These are phyloP conservation scores for Boletus sp. DNA, from an alignment of 768 basidiomycete genomes.

Conservation along the genomic window DNA sequence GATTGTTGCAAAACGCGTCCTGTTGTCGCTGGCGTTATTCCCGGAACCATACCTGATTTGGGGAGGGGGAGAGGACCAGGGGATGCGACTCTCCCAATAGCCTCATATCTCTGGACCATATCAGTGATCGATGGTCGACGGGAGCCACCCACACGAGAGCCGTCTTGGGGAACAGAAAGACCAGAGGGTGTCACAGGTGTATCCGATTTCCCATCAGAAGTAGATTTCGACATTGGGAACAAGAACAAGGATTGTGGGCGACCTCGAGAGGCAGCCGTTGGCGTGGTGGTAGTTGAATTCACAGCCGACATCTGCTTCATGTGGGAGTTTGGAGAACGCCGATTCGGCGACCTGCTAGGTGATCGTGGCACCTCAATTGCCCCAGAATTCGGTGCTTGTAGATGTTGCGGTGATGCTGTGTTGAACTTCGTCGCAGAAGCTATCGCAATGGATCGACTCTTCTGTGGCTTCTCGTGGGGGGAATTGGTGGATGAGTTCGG, in stretches of 20 bases:
- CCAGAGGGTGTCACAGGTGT: slow-evolving; percentile 33
- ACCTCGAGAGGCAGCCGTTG: slow-evolving; percentile 43
- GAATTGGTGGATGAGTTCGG: slow-evolving; percentile 19
- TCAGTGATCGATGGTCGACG: slow-evolving; percentile 81
- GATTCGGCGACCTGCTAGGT: slow-evolving; percentile 30
- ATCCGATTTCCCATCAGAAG: slow-evolving; percentile 40
- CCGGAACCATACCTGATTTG: slow-evolving; percentile 26
- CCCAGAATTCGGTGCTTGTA: slow-evolving; percentile 19
- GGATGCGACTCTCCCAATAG: slow-evolving; percentile 43
- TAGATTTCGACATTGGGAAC: slow-evolving; percentile 49
- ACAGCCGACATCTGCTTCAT: slow-evolving; percentile 30
- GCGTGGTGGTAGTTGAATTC: slow-evolving; percentile 20
- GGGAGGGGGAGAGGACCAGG: slow-evolving; percentile 31
- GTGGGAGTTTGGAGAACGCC: slow-evolving; percentile 29
- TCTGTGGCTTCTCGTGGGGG: slow-evolving; percentile 20
- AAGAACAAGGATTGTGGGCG: slow-evolving; percentile 85
- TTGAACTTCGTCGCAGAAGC: slow-evolving; percentile 20
- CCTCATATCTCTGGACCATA: slow-evolving; percentile 83
- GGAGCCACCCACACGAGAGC: slow-evolving; percentile 34
- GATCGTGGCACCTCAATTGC: slow-evolving; percentile 22
- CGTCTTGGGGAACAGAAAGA: slow-evolving; percentile 49
- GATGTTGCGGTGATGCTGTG: slow-evolving; percentile 26
- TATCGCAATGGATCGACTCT: slow-evolving; percentile 18
- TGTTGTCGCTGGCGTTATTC: slow-evolving; percentile 9
- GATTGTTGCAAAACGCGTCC: slow-evolving; percentile 24